phyloP scores from a whole-genome alignment of 257 asterid genomes.

The Nicotiana otophora region DNA sequence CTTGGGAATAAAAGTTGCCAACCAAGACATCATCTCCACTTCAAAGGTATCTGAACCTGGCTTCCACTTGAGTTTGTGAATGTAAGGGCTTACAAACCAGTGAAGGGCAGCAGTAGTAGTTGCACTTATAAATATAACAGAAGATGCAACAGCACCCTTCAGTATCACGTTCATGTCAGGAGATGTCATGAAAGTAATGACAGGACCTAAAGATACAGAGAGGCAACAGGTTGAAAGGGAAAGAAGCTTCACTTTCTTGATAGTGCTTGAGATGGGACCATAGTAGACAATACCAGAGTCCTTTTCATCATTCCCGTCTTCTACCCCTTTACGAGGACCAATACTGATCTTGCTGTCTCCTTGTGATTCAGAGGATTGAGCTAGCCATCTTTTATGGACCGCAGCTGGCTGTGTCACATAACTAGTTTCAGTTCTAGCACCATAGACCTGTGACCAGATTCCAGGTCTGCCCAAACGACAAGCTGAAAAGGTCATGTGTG shows the following conservation, averaged over 20 bases:
- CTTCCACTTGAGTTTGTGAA: constrained; percentile 84
- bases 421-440: constrained; percentile 16
- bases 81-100: constrained; percentile 95
- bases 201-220: constrained; percentile 83
- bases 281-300: constrained; percentile 46
- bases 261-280: constrained; percentile 77
- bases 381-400: constrained; percentile 39
- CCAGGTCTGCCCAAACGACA: constrained; percentile 20
- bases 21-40: constrained; percentile 91
- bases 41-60: constrained; percentile 94
- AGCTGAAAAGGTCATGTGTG: constrained; percentile 28
- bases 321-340: constrained; percentile 48
- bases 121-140: constrained; percentile 76
- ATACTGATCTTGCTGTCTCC: constrained; percentile 49
- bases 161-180: constrained; percentile 66
- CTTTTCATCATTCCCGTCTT: constrained; percentile 36
- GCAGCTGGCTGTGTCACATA: constrained; percentile 17
- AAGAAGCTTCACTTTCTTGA: constrained; percentile 88
- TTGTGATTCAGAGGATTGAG: constrained; percentile 42
- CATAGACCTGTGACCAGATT: constrained; percentile 13
- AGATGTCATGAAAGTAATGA: constrained; percentile 88
- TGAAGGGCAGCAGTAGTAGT: constrained; percentile 80
- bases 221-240: constrained; percentile 94
- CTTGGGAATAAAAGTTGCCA: constrained; percentile 54
- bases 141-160: constrained; percentile 86